A percentile compares a stretch with the other conserved stretches of the same genome.
Conservation (phyloP, 441 rosid genomes). For the Aquilaria agallochum region DNA sequence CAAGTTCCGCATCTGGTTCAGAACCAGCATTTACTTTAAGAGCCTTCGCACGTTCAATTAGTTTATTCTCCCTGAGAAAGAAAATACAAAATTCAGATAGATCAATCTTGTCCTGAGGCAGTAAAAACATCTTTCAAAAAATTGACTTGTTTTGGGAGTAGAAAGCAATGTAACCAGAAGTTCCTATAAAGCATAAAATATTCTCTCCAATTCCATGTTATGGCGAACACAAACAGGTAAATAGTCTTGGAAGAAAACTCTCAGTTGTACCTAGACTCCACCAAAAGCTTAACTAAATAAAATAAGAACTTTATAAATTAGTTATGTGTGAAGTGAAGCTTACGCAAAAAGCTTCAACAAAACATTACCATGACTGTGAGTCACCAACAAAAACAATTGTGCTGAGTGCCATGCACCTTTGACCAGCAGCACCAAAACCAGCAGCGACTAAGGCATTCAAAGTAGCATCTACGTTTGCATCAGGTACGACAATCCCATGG, state of each 20-base stretch:
- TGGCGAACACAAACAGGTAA: too few species aligned
- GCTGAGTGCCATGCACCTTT: constrained; percentile 98
- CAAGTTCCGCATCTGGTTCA: constrained; percentile 81
- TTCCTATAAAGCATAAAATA: too few species aligned
- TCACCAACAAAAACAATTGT: constrained; percentile 83
- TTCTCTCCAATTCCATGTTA: too few species aligned
- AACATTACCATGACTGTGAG: constrained; percentile 60
- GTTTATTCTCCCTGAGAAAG: constrained; percentile 65
- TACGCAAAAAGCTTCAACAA: background rate
- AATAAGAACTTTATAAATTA: background rate
- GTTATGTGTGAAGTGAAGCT: background rate
- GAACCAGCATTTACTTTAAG: constrained; percentile 85
- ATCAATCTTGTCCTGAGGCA: background rate
- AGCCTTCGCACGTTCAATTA: constrained; percentile 68
- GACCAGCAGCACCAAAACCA: constrained; percentile 99
- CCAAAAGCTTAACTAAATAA: background rate
- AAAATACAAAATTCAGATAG: background rate
- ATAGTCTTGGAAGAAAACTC: too few species aligned
- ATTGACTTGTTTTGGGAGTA: background rate
- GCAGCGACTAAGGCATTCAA: constrained; percentile 87
- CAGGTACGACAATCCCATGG: constrained; percentile 84
- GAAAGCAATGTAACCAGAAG: too few species aligned
- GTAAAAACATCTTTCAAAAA: background rate
- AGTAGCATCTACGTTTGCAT: constrained; percentile 75
- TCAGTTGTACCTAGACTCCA: too few species aligned